A percentile compares a stretch with the other conserved stretches of the same genome.
phyloP scores from a whole-genome alignment of 805 yeast species.

The Tetrapisispora iriomotensis region DNA sequence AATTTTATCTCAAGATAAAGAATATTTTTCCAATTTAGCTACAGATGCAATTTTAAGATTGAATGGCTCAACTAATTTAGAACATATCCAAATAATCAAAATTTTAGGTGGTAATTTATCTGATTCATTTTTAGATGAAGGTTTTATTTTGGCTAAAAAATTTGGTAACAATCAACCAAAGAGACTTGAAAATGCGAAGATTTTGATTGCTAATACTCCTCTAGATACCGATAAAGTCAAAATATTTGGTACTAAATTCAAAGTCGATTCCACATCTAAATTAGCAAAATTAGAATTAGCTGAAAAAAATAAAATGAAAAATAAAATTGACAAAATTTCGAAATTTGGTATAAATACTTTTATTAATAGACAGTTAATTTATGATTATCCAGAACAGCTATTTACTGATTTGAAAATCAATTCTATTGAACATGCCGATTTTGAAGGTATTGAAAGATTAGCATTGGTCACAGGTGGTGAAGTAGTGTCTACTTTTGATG shows the following conservation, averaged over 20 bases:
- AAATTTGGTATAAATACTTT: conserved; percentile 81
- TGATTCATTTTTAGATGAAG: conserved; percentile 93
- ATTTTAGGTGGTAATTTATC: conserved; percentile 86
- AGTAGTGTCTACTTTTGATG: conserved; percentile 92
- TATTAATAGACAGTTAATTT: conserved; percentile 91
- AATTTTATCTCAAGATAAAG: conserved; percentile 90
- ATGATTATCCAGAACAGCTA: conserved; percentile 96
- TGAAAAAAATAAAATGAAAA: conserved; percentile 87
- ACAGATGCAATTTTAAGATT: conserved; percentile 88
- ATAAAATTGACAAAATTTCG: conserved; percentile 79
- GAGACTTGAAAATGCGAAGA: conserved; percentile 68
- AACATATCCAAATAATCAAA: conserved; percentile 87
- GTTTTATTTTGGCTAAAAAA: conserved; percentile 81
- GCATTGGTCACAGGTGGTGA: conserved; percentile 98
- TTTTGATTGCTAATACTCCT: conserved; percentile 89
- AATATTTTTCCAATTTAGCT: conserved; percentile 77
- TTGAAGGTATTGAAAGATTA: conserved; percentile 93
- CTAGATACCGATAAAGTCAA: conserved; percentile 97
- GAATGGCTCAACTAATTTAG: conserved; percentile 78
- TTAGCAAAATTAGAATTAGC: conserved; percentile 91
- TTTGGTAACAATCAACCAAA: conserved; percentile 95
- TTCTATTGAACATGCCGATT: conserved; percentile 96
- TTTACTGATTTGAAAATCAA: conserved; percentile 81
- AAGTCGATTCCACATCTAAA: conserved; percentile 90
- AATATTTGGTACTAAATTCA: conserved; percentile 94